A percentile compares a stretch with the other conserved stretches of the same genome.
These are phyloP conservation scores for Stagonosporopsis tanaceti DNA, from an alignment of 2,329 filamentous ascomycete genomes.

Conservation along the genomic window DNA sequence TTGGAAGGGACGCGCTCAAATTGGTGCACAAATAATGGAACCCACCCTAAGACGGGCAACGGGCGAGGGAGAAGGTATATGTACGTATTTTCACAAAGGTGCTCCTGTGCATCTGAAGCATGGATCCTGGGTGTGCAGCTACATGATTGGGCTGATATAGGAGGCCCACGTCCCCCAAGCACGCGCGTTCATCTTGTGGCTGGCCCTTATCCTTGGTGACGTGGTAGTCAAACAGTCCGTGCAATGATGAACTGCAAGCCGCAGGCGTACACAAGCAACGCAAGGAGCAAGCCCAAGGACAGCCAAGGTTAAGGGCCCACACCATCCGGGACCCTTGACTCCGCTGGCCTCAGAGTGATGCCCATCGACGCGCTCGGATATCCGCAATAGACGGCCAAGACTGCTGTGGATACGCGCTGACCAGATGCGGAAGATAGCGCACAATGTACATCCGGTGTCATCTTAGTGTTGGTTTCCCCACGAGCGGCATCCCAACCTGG, in stretches of 20 bases:
- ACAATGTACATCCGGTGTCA: conserved; percentile 24
- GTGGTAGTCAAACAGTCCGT: conserved; percentile 46
- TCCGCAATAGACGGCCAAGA: conserved; percentile 30
- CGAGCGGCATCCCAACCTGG: conserved; percentile 7
- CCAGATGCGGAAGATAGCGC: conserved; percentile 26
- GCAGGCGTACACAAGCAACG: conserved; percentile 45
- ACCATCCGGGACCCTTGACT: conserved; percentile 37
- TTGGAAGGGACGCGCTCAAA: conserved; percentile 29
- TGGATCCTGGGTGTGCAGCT: conserved; percentile 30
- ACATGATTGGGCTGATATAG: conserved; percentile 29
- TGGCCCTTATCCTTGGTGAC: conserved; percentile 40
- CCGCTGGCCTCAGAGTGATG: conserved; percentile 38
- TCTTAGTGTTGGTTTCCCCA: conserved; percentile 28
- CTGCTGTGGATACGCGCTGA: conserved; percentile 19
- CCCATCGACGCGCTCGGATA: conserved; percentile 33
- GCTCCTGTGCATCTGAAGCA: conserved; percentile 21
- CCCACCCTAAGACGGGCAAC: conserved; percentile 9
- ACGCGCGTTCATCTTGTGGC: conserved; percentile 40
- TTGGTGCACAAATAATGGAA: conserved; percentile 22
- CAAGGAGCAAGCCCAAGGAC: conserved; percentile 46
- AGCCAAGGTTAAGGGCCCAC: conserved; percentile 40
- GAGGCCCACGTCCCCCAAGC: conserved; percentile 38
- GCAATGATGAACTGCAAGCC: conserved; percentile 39
- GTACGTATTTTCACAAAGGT: conserved; percentile 32
- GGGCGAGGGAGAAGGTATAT: conserved; percentile 21